These are phyloP conservation scores for Salix arbutifolia DNA, from an alignment of 345 rosid species.

Conservation along the genomic window DNA sequence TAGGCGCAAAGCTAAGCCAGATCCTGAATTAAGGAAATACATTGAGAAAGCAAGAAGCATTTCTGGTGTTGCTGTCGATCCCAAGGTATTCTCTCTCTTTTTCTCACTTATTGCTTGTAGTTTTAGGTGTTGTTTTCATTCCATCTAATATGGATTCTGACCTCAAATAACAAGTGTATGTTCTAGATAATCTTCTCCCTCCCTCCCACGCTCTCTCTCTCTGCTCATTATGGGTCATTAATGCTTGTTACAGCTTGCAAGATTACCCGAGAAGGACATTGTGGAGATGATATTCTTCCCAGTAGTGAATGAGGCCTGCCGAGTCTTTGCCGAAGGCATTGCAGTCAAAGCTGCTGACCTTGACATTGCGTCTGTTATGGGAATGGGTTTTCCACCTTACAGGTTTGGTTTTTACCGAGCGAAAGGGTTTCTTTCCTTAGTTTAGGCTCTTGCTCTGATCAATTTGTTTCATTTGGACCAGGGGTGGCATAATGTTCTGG, in stretches of 20 bases:
- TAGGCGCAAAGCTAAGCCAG: constrained; percentile 81
- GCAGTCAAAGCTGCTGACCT: constrained; percentile 92
- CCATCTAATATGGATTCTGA: not conserved
- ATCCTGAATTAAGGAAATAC: constrained; percentile 69
- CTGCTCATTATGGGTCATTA: not conserved
- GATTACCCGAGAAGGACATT: constrained; percentile 72
- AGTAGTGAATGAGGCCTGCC: constrained; percentile 92
- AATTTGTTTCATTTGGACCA: constrained; percentile 24
- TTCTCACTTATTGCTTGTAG: not conserved
- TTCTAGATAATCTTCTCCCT: not conserved
- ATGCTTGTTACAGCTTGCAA: constrained; percentile 45
- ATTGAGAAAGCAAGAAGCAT: constrained; percentile 79
- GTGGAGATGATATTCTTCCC: constrained; percentile 94
- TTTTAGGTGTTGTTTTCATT: not conserved
- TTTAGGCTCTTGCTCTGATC: constrained; percentile 3
- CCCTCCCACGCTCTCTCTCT: not conserved
- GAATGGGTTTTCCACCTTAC: constrained; percentile 97
- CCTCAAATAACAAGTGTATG: not conserved
- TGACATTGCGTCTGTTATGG: constrained; percentile 80
- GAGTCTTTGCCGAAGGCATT: constrained; percentile 86
- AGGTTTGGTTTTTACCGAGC: constrained; percentile 38
- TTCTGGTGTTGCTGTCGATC: constrained; percentile 62
- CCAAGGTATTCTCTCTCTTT: constrained; percentile 49
- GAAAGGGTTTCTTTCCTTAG: not conserved
- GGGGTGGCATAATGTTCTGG: constrained; percentile 98